Conservation (phyloP, 345 rosid genomes). For the Eucalyptus coolabah region DNA sequence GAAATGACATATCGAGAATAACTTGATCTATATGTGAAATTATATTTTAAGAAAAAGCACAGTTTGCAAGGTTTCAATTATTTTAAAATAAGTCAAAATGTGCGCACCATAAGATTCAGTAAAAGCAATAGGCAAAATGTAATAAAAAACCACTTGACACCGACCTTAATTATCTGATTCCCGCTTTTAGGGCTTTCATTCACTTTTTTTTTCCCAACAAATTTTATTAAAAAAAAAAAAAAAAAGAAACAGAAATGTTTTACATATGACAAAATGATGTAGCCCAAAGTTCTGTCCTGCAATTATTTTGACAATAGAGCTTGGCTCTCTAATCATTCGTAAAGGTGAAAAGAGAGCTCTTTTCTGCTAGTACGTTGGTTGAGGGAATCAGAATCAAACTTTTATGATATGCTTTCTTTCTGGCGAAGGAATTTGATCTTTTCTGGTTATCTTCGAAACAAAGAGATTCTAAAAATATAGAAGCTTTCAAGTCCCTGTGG, state of each 20-base stretch:
- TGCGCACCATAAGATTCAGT: accelerated
- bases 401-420: neutral
- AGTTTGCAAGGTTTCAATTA: neutral
- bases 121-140: neutral
- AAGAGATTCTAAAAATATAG: neutral
- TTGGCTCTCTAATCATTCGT: neutral
- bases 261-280: neutral
- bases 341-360: neutral
- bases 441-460: neutral
- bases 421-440: neutral
- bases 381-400: neutral
- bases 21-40: neutral
- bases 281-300: neutral
- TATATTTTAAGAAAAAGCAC: neutral
- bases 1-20: neutral
- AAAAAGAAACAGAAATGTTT: neutral
- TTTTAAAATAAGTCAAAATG: neutral
- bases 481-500: neutral
- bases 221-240: neutral
- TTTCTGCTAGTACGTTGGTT: neutral
- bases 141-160: neutral
- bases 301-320: neutral
- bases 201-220: neutral
- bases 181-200: neutral
- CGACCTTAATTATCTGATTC: neutral